Evolutionary conservation across 164 flowering plant genomes (phyloP).

Genomic region (Liriodendron chinense): DNA sequence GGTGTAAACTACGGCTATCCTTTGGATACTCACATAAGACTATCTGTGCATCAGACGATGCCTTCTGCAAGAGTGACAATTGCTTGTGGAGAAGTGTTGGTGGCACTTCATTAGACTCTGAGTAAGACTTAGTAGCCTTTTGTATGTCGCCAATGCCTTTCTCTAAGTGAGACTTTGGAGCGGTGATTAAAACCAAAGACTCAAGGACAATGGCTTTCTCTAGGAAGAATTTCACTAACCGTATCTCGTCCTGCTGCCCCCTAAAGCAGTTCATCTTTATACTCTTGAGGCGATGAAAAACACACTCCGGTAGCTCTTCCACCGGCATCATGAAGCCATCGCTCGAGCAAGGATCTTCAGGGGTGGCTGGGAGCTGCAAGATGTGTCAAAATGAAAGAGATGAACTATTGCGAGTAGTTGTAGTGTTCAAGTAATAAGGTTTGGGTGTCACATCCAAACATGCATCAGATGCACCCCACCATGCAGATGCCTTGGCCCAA

Average conservation of each 20-base stretch:
- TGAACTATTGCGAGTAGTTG: too few relatives aligned
- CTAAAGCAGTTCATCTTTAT: slow-evolving; percentile 11
- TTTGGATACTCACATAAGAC: slow-evolving; percentile 1
- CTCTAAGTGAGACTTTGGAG: not conserved
- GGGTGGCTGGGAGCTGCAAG: too few relatives aligned
- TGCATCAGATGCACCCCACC: too few relatives aligned
- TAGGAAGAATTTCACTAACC: slow-evolving; percentile 12
- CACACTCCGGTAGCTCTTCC: not conserved
- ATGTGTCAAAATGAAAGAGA: too few relatives aligned
- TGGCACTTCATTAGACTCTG: not conserved
- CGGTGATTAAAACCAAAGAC: slow-evolving; percentile 5
- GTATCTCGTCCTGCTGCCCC: slow-evolving; percentile 1
- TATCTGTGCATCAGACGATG: slow-evolving; percentile 10
- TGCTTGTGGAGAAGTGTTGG: not conserved
- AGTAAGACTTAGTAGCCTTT: not conserved
- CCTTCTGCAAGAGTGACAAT: slow-evolving; percentile 10
- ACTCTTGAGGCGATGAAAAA: slow-evolving; percentile 6
- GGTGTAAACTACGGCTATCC: not conserved
- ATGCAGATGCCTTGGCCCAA: too few relatives aligned
- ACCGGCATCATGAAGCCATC: too few relatives aligned
- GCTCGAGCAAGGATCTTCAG: too few relatives aligned
- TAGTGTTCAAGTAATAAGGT: too few relatives aligned
- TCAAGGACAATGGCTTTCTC: slow-evolving; percentile 6
- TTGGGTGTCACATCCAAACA: too few relatives aligned
- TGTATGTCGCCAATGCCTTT: too few relatives aligned